These are phyloP conservation scores for Ascochyta pisi DNA, from an alignment of 2,329 filamentous ascomycete species.

Conservation along the genomic window DNA sequence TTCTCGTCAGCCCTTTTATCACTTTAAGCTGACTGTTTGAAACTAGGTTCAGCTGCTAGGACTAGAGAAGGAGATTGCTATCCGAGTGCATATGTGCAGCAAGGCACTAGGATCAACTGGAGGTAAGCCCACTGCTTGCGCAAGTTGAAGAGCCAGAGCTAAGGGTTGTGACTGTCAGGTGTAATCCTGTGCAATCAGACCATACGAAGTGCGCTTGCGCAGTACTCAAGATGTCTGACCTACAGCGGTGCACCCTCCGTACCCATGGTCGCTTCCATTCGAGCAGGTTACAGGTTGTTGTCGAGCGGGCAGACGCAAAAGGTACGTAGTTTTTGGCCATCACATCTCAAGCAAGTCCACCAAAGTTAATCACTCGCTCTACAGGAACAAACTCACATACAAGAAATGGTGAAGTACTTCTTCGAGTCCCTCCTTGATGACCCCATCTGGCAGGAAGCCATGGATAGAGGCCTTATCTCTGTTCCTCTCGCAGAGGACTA, in stretches of 20 bases:
- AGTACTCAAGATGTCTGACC: not conserved
- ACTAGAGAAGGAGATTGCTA: conserved; percentile 36
- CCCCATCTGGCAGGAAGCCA: conserved; percentile 11
- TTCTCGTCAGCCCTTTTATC: no score
- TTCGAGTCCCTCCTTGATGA: not conserved
- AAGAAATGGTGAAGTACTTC: not conserved
- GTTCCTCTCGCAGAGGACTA: conserved; percentile 15
- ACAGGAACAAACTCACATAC: not conserved
- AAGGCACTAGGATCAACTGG: conserved; percentile 37
- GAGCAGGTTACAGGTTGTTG: conserved; percentile 38
- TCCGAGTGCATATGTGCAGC: conserved; percentile 35
- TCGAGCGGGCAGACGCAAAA: conserved; percentile 4
- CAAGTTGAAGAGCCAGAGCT: not conserved
- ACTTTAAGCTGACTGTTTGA: no score
- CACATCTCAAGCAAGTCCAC: no score
- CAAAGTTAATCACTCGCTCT: no score
- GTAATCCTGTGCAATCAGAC: not conserved
- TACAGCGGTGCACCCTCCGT: conserved; percentile 41
- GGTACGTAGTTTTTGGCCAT: not conserved
- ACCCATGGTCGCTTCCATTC: conserved; percentile 46
- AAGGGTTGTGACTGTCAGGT: not conserved
- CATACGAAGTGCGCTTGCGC: not conserved
- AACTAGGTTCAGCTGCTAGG: conserved; percentile 15
- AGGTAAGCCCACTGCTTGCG: conserved; percentile 19
- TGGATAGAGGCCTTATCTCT: conserved; percentile 8